These are phyloP conservation scores for Chlorella ohadii DNA, from an alignment of 139 green algal species.

Conservation along the genomic window DNA sequence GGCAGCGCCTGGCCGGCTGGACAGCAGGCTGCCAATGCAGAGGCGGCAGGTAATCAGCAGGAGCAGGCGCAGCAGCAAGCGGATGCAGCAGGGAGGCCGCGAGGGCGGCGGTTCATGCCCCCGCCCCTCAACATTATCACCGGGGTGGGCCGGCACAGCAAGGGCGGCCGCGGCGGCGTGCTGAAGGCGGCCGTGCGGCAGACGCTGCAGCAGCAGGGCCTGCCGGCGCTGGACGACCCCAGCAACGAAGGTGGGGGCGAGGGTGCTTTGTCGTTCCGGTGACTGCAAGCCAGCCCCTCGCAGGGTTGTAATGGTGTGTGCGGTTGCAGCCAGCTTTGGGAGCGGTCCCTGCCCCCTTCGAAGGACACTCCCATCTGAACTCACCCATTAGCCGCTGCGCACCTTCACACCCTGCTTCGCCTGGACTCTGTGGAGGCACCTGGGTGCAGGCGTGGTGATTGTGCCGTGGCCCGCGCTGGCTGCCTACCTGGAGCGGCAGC, in stretches of 20 bases:
- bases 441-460: slow-evolving; percentile 10
- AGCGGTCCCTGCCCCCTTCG: too few relatives aligned
- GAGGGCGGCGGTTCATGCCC: background rate
- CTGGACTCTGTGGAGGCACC: too few relatives aligned
- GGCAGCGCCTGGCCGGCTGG: too few relatives aligned
- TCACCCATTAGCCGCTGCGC: too few relatives aligned
- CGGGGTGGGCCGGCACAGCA: slow-evolving; percentile 31
- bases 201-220: slow-evolving; percentile 27
- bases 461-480: slow-evolving; percentile 3
- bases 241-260: slow-evolving; percentile 25
- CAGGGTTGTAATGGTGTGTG: too few relatives aligned
- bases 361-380: too few relatives aligned
- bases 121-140: slow-evolving; percentile 9
- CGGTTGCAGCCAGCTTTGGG: too few relatives aligned
- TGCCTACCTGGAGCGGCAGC: slow-evolving; percentile 5
- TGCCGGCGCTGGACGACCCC: background rate
- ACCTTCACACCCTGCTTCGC: too few relatives aligned
- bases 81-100: background rate
- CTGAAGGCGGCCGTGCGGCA: slow-evolving; percentile 21
- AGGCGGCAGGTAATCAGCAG: background rate
- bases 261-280: too few relatives aligned
- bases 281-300: too few relatives aligned
- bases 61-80: too few relatives aligned
- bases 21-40: too few relatives aligned
- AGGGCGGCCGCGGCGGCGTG: slow-evolving; percentile 1